A percentile compares a stretch with the other conserved stretches of the same genome.
These are phyloP conservation scores for Podospora pseudoanserina DNA, from an alignment of 495 filamentous ascomycete species.

Conservation along the genomic window DNA sequence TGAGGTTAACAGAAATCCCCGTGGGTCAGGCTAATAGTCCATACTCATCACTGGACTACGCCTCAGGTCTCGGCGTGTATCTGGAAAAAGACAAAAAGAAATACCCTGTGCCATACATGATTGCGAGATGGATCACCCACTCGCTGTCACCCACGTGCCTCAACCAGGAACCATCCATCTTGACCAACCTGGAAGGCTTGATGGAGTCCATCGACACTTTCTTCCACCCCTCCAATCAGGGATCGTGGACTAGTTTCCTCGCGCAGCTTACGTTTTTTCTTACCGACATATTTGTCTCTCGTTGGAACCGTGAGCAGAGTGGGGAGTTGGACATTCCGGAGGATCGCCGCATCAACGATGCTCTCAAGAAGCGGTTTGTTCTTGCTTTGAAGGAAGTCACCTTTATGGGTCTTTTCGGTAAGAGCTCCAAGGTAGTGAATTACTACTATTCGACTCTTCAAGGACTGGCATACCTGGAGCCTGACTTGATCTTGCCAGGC, in stretches of 20 bases:
- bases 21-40: conserved; percentile 94
- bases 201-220: conserved; percentile 97
- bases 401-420: conserved; percentile 98
- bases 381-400: conserved; percentile 85
- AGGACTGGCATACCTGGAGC: conserved; percentile 83
- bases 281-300: conserved; percentile 94
- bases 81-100: conserved; percentile 90
- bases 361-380: conserved; percentile 85
- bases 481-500: conserved; percentile 86
- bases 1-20: conserved; percentile 89
- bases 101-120: conserved; percentile 83
- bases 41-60: conserved; percentile 81
- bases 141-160: conserved; percentile 85
- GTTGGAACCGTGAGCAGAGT: conserved; percentile 92
- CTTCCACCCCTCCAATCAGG: conserved; percentile 97
- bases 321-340: conserved; percentile 82
- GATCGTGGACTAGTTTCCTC: conserved; percentile 83
- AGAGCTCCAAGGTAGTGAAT: conserved; percentile 84
- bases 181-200: conserved; percentile 84
- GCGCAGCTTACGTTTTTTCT: conserved; percentile 90
- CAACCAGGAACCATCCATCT: conserved; percentile 69
- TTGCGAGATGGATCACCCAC: conserved; percentile 94
- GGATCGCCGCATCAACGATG: conserved; percentile 72
- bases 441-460: conserved; percentile 89
- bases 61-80: conserved; percentile 74